Evolutionary conservation across 2,329 filamentous ascomycete species (phyloP).

Genomic region (Phoma sp.): DNA sequence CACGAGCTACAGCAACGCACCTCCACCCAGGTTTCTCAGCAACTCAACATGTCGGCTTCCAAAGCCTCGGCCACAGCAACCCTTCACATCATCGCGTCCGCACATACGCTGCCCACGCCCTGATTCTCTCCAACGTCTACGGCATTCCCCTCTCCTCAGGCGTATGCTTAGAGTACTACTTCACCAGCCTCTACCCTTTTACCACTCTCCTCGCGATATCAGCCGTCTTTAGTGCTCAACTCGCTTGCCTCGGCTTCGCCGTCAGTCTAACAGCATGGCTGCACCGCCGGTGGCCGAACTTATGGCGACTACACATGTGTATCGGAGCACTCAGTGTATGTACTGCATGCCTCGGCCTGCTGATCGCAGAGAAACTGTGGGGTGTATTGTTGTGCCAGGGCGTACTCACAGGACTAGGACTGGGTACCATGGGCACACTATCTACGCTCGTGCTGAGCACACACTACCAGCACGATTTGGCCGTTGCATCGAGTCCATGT

Average conservation of each 20-base stretch:
- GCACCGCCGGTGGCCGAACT: slow-evolving; percentile 11
- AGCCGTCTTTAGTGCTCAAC: slow-evolving; percentile 20
- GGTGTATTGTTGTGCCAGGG: slow-evolving; percentile 20
- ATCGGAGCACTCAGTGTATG: not conserved
- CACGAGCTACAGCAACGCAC: not conserved
- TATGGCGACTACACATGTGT: slow-evolving; percentile 12
- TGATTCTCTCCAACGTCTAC: slow-evolving; percentile 35
- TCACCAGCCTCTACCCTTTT: slow-evolving; percentile 10
- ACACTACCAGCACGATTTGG: slow-evolving; percentile 34
- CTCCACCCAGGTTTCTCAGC: not conserved
- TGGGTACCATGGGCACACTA: slow-evolving; percentile 26
- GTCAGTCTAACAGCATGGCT: not conserved
- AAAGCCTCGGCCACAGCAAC: not conserved
- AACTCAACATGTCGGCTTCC: not conserved
- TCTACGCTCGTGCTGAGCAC: slow-evolving; percentile 23
- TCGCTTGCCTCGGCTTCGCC: slow-evolving; percentile 23
- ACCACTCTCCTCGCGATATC: slow-evolving; percentile 17
- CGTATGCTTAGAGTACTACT: slow-evolving; percentile 32
- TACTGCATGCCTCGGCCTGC: not conserved
- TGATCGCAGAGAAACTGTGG: not conserved
- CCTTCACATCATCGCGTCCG: not conserved
- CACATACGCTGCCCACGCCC: slow-evolving; percentile 28
- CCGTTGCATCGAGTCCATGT: slow-evolving; percentile 47
- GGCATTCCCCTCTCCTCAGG: slow-evolving; percentile 36
- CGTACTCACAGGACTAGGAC: slow-evolving; percentile 16